These are phyloP conservation scores for Neurospora hispaniola DNA, from an alignment of 495 filamentous ascomycete species.

Conservation along the genomic window DNA sequence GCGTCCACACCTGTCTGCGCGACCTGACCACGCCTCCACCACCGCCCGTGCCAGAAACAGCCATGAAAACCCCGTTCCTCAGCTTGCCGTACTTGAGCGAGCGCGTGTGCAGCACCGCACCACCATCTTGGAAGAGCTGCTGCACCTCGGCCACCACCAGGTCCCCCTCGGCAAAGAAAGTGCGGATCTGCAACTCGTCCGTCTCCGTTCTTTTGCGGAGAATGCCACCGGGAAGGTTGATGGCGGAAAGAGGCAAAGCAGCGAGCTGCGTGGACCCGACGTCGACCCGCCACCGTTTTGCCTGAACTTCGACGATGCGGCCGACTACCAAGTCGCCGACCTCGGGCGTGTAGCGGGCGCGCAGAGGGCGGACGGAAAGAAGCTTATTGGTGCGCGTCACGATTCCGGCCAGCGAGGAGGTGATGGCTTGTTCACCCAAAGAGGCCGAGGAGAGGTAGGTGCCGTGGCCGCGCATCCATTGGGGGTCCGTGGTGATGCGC, in stretches of 20 bases:
- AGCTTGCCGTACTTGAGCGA: conserved; percentile 89
- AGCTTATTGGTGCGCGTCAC: conserved; percentile 91
- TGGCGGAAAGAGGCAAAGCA: conserved; percentile 69
- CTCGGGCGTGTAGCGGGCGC: conserved; percentile 89
- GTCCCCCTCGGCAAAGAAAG: conserved; percentile 86
- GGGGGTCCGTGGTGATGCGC: conserved; percentile 75
- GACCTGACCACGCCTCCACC: conserved; percentile 72
- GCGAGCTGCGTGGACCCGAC: conserved; percentile 76
- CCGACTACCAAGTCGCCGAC: conserved; percentile 94
- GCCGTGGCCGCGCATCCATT: conserved; percentile 96
- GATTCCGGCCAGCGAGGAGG: conserved; percentile 78
- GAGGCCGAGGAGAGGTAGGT: conserved; percentile 54
- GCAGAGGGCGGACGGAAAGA: conserved; percentile 75
- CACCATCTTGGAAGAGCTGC: conserved; percentile 67
- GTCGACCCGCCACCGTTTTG: conserved; percentile 87
- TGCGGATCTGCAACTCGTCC: conserved; percentile 90
- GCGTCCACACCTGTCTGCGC: conserved; percentile 75
- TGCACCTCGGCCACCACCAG: conserved; percentile 87
- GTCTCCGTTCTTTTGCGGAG: conserved; percentile 81
- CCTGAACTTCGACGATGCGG: conserved; percentile 84
- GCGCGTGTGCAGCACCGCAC: conserved; percentile 78
- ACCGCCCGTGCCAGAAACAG: conserved; percentile 68
- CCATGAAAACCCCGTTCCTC: conserved; percentile 79
- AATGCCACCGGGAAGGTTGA: conserved; percentile 92
- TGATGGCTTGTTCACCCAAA: conserved; percentile 45